A percentile compares a stretch with the other conserved stretches of the same genome.
Evolutionary conservation across 331 rosid species (phyloP).

Genomic region (Ulmus americana): DNA sequence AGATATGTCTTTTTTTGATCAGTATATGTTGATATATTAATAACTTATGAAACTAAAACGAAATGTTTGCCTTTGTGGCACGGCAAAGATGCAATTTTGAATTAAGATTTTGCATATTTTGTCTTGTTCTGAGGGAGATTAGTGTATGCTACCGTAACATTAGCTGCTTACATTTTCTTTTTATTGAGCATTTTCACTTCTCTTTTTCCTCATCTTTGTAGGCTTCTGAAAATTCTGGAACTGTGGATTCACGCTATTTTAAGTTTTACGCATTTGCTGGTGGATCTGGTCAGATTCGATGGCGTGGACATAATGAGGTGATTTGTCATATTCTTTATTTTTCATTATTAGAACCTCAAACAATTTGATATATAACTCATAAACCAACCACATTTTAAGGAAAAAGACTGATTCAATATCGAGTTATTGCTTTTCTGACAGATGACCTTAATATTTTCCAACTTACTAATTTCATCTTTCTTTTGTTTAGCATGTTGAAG

Average conservation of each 20-base stretch:
- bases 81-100: background rate
- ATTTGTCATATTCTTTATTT: slow-evolving; percentile 3
- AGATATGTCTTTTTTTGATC: background rate
- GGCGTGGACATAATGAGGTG: slow-evolving; percentile 84
- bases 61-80: background rate
- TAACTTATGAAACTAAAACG: background rate
- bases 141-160: background rate
- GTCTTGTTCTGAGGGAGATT: background rate
- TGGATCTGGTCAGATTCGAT: slow-evolving; percentile 60
- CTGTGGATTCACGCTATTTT: slow-evolving; percentile 86
- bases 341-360: background rate
- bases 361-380: too few species aligned
- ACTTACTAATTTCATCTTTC: slow-evolving; percentile 24
- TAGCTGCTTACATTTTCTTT: background rate
- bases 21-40: too few species aligned
- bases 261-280: slow-evolving; percentile 93
- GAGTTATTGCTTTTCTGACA: background rate
- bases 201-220: slow-evolving; percentile 26
- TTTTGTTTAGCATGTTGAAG: slow-evolving; percentile 70
- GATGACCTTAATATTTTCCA: background rate
- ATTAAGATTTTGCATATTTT: background rate
- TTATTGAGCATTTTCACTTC: slow-evolving; percentile 18
- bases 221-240: slow-evolving; percentile 65
- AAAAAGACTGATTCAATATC: too few species aligned
- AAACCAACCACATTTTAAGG: too few species aligned